Conservation (phyloP, 352 stramenopile genomes). For the Blastocystis sp. region DNA sequence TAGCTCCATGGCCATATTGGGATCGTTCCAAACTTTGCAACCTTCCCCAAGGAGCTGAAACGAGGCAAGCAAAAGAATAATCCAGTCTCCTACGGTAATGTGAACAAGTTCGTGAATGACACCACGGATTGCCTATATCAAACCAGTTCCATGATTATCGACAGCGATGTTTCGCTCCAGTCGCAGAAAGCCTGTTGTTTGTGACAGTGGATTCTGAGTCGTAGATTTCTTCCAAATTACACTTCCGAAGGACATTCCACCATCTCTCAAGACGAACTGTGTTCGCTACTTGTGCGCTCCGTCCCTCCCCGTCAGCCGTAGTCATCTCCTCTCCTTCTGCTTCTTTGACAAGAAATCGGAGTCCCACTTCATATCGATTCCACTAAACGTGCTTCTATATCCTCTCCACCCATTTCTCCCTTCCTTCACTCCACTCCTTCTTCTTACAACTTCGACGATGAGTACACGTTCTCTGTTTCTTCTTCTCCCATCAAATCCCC, state of each 20-base stretch:
- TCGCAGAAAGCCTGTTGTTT: constrained; percentile 17
- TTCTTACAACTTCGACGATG: not conserved
- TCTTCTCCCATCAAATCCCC: constrained; percentile 3
- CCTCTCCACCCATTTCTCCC: not conserved
- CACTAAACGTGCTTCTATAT: constrained; percentile 37
- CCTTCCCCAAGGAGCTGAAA: not conserved
- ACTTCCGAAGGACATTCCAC: constrained; percentile 33
- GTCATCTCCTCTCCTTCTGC: constrained; percentile 58
- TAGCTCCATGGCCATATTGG: constrained; percentile 64
- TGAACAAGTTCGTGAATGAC: constrained; percentile 57
- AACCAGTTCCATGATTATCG: constrained; percentile 48
- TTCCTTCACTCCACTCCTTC: constrained; percentile 7
- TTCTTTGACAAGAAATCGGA: constrained; percentile 12
- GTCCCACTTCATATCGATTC: constrained; percentile 47
- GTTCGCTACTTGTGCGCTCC: constrained; percentile 44
- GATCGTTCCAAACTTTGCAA: constrained; percentile 30
- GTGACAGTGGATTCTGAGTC: not conserved
- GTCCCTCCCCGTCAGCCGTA: not conserved
- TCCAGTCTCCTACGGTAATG: constrained; percentile 40
- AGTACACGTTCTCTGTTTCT: constrained; percentile 25
- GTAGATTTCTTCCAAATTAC: constrained; percentile 61
- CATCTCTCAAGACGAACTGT: constrained; percentile 42
- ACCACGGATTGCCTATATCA: constrained; percentile 62
- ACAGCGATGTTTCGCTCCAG: constrained; percentile 23
- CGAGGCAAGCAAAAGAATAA: not conserved